Percentiles rank a stretch among this genome's conserved stretches.
Conservation (phyloP, 345 rosid species). For the Camelina laxa region DNA sequence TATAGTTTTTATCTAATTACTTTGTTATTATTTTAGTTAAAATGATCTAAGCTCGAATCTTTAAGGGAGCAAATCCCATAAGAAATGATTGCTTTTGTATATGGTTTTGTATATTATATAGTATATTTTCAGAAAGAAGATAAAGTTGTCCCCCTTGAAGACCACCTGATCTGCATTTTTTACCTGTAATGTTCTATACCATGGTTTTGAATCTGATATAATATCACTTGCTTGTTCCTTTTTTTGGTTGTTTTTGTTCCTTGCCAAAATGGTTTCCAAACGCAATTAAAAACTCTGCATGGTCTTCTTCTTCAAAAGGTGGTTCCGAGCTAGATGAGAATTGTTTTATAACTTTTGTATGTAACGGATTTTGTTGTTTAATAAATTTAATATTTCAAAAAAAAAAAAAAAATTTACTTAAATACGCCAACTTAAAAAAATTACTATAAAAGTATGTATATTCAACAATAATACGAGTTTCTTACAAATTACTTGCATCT, state of each 20-base stretch:
- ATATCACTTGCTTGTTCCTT: conserved; percentile 12
- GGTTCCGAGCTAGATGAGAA: no score
- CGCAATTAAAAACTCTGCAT: neutral
- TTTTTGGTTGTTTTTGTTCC: neutral
- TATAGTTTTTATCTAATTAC: conserved; percentile 6
- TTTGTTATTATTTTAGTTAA: neutral
- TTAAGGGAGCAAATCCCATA: conserved; percentile 40
- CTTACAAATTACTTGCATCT: no score
- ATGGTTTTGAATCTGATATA: conserved; percentile 31
- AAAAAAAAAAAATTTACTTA: neutral
- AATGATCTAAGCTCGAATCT: conserved; percentile 42
- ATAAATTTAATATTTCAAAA: no score
- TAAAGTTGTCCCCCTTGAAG: conserved; percentile 45
- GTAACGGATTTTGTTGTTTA: no score
- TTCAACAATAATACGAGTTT: no score
- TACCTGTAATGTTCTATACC: conserved; percentile 40
- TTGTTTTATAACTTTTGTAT: no score
- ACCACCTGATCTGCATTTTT: conserved; percentile 43
- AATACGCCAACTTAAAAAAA: neutral
- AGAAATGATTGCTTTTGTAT: conserved; percentile 40
- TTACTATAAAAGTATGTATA: no score
- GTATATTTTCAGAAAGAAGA: neutral
- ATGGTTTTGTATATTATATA: conserved; percentile 14
- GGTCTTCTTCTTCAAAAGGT: no score
- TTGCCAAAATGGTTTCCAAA: neutral